Evolutionary conservation across 495 filamentous ascomycete genomes (phyloP).

Genomic region (Penicillium atrosanguineum): DNA sequence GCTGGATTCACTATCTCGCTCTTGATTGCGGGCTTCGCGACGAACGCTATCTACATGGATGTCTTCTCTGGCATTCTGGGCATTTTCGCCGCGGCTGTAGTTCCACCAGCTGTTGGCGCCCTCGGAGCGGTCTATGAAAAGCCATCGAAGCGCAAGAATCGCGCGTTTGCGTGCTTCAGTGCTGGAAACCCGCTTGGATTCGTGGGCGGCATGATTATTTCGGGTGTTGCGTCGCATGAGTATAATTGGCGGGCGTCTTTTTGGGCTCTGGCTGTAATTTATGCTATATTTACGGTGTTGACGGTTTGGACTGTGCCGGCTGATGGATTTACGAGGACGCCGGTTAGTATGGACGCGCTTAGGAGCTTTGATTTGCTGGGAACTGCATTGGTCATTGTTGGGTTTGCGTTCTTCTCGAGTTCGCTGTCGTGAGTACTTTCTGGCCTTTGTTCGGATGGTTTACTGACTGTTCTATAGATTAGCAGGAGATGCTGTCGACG

Average conservation of each 20-base stretch:
- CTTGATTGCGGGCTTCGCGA: conserved; percentile 59
- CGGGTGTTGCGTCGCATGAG: conserved; percentile 64
- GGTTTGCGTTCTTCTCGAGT: conserved; percentile 64
- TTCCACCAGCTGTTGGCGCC: conserved; percentile 65
- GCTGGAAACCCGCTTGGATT: conserved; percentile 70
- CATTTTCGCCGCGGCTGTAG: conserved; percentile 58
- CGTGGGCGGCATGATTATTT: conserved; percentile 63
- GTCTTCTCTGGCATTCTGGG: conserved; percentile 63
- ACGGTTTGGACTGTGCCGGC: conserved; percentile 65
- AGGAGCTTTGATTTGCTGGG: conserved; percentile 65
- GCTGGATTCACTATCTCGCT: conserved; percentile 59
- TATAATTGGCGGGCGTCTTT: conserved; percentile 67
- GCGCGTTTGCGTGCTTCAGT: conserved; percentile 64
- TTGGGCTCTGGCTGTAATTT: conserved; percentile 63
- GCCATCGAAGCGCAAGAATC: conserved; percentile 63
- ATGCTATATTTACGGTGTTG: conserved; percentile 54
- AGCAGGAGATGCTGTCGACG: conserved; percentile 51
- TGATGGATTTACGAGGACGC: conserved; percentile 47
- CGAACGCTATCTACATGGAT: conserved; percentile 61
- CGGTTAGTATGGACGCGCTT: conserved; percentile 46
- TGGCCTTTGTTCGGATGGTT: neutral
- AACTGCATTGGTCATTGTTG: conserved; percentile 58
- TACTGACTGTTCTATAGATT: conserved; percentile 31
- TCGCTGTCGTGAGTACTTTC: conserved; percentile 54
- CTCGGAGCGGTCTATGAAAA: conserved; percentile 62